Percentiles rank a stretch among this genome's conserved stretches.
phyloP scores from a whole-genome alignment of 345 rosid genomes.

The Bruguiera sexangula region DNA sequence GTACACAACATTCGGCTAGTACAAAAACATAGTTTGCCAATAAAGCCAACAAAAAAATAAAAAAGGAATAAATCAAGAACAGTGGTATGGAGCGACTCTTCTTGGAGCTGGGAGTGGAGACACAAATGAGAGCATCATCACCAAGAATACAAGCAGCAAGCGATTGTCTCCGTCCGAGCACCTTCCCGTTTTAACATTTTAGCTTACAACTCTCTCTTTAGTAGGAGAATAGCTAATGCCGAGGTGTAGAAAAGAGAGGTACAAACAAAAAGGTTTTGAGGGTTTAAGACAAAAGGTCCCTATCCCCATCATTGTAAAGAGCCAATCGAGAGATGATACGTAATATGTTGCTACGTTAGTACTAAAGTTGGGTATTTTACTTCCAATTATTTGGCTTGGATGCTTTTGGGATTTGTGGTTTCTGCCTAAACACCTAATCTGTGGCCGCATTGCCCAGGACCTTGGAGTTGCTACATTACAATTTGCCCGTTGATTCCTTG shows the following conservation, averaged over 20 bases:
- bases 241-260: not conserved
- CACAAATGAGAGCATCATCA: constrained; percentile 25
- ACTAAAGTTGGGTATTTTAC: not conserved
- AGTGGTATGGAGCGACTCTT: constrained; percentile 27
- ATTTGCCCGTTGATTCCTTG: too few relatives aligned
- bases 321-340: constrained; percentile 1
- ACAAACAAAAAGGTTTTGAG: not conserved
- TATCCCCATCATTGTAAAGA: constrained; percentile 1
- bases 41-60: not conserved
- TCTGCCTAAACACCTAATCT: not conserved
- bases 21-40: not conserved
- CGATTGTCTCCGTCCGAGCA: constrained; percentile 27
- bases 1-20: too few relatives aligned
- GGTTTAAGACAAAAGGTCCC: not conserved
- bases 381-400: not conserved
- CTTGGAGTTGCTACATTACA: not conserved
- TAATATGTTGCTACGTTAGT: not conserved
- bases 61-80: constrained; percentile 7
- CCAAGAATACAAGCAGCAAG: constrained; percentile 25
- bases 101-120: constrained; percentile 27
- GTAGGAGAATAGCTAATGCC: too few relatives aligned
- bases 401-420: not conserved
- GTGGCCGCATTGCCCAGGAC: constrained; percentile 6
- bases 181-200: constrained; percentile 29
- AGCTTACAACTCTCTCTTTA: not conserved